Conservation (phyloP, 257 asterid species). For the Cordia subcordata region DNA sequence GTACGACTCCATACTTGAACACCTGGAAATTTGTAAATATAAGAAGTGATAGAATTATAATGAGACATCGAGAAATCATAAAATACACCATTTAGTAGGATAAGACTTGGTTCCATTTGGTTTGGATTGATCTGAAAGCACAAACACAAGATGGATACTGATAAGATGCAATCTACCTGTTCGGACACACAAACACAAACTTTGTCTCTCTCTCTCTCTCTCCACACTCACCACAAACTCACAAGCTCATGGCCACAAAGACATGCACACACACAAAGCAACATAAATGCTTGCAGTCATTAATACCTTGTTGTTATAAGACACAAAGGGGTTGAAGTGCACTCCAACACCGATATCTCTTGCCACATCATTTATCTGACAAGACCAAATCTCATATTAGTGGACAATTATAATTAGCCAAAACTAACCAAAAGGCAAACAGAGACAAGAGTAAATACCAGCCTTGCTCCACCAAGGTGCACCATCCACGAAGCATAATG, state of each 20-base stretch:
- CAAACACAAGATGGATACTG: too few species aligned
- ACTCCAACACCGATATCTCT: conserved; percentile 70
- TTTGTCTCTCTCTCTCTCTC: too few species aligned
- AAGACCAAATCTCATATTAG: conserved; percentile 11
- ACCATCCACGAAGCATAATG: conserved; percentile 85
- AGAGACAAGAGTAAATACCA: conserved; percentile 38
- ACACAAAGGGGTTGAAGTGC: conserved; percentile 84
- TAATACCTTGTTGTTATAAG: conserved; percentile 51
- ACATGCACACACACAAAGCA: conserved; percentile 6
- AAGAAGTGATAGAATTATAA: conserved; percentile 3
- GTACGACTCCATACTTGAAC: conserved; percentile 80
- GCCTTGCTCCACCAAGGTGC: conserved; percentile 73
- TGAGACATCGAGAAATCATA: conserved; percentile 1
- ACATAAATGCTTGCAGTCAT: conserved; percentile 1
- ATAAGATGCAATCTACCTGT: too few species aligned
- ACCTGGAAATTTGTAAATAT: conserved; percentile 30
- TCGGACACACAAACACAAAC: too few species aligned
- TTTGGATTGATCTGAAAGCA: too few species aligned
- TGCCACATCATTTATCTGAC: conserved; percentile 60
- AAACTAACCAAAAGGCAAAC: conserved; percentile 2
- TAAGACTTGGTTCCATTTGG: too few species aligned
- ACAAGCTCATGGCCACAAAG: neutral
- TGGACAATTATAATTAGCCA: neutral
- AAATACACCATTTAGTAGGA: too few species aligned
- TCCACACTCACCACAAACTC: too few species aligned